Conservation (phyloP, 2,329 filamentous ascomycete species). For the Trichoderma atrobrunneum region DNA sequence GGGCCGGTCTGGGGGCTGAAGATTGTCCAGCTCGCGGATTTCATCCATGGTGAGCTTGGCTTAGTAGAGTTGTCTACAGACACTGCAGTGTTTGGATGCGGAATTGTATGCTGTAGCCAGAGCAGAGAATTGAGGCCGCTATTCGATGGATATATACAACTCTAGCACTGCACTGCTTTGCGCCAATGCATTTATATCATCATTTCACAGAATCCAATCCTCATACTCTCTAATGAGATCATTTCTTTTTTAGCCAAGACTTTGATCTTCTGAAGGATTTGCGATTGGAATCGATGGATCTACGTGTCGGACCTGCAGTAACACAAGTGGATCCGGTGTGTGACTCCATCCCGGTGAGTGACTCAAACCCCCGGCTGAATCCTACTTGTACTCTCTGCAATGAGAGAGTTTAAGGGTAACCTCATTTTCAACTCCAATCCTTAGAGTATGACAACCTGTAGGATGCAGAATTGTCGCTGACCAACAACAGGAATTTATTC, state of each 20-base stretch:
- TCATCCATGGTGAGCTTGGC: neutral
- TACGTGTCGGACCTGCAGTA: neutral
- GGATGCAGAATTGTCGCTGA: neutral
- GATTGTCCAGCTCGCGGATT: neutral
- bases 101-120: neutral
- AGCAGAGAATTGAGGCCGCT: neutral
- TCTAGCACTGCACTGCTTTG: neutral
- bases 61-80: neutral
- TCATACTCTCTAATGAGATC: neutral
- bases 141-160: neutral
- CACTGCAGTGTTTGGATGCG: neutral
- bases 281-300: neutral
- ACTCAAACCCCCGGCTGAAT: neutral
- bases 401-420: neutral
- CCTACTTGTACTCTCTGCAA: neutral
- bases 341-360: neutral
- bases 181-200: neutral
- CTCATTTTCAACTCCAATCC: neutral
- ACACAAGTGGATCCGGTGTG: neutral
- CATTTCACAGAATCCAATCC: neutral
- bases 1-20: neutral
- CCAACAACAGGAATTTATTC: neutral
- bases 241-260: neutral
- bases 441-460: neutral
- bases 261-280: neutral